Percentiles rank a stretch among this genome's conserved stretches.
These are phyloP conservation scores for Turritis glabra DNA, from an alignment of 345 rosid genomes.

Conservation along the genomic window DNA sequence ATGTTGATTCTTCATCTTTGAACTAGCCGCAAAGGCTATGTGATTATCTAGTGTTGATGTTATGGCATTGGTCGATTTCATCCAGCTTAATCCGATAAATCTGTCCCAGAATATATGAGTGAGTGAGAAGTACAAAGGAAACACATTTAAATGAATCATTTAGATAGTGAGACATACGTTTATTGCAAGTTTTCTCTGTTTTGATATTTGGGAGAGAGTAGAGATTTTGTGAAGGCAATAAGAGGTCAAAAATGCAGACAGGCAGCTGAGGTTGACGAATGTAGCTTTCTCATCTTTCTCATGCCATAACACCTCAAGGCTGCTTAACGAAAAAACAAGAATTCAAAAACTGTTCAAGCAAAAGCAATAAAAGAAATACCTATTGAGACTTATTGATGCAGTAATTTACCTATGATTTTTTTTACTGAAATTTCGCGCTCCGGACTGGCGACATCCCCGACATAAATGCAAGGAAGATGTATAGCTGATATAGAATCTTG, in stretches of 20 bases:
- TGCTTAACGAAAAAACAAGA: constrained; percentile 42
- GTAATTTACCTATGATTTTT: no score
- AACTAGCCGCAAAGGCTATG: constrained; percentile 73
- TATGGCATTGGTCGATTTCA: constrained; percentile 62
- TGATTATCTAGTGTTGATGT: constrained; percentile 54
- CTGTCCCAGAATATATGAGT: constrained; percentile 41
- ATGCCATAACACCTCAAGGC: constrained; percentile 74
- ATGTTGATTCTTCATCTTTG: constrained; percentile 40
- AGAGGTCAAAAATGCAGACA: constrained; percentile 85
- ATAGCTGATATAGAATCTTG: no score
- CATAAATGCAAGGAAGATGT: no score
- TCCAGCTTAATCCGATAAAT: constrained; percentile 71
- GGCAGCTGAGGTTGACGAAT: constrained; percentile 70
- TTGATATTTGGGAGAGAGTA: constrained; percentile 56
- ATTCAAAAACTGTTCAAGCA: neutral
- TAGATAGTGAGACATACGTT: constrained; percentile 14
- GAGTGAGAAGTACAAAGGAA: neutral
- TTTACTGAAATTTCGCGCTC: no score
- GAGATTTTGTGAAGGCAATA: constrained; percentile 71
- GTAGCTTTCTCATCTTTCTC: constrained; percentile 63
- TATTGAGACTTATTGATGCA: neutral
- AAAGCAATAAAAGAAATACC: neutral
- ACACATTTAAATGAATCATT: neutral
- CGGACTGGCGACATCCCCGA: constrained; percentile 15
- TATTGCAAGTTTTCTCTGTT: constrained; percentile 38